Evolutionary conservation across 2,329 filamentous ascomycete species (phyloP).

Genomic region (Diaporthe sp.): DNA sequence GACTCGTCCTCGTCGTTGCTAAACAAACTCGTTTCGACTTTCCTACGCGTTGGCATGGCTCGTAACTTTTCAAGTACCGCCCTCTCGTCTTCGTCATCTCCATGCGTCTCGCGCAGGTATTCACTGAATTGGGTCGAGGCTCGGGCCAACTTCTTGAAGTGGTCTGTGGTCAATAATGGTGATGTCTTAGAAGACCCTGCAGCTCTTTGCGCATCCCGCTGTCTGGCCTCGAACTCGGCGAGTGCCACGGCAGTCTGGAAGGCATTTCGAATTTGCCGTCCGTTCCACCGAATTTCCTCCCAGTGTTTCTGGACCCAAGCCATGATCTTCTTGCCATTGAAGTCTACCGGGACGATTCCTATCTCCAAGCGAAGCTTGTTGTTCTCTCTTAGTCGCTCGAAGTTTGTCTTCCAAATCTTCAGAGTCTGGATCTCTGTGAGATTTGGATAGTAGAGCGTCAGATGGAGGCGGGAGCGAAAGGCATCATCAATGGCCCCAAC

Average conservation of each 20-base stretch:
- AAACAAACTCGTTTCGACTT: neutral
- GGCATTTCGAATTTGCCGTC: slow-evolving; percentile 15
- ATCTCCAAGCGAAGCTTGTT: slow-evolving; percentile 21
- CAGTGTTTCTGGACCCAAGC: neutral
- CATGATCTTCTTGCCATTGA: neutral
- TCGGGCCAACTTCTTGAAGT: neutral
- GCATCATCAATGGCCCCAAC: slow-evolving; percentile 58
- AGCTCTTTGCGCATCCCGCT: fast-evolving
- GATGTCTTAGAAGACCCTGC: neutral
- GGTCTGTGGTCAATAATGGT: neutral
- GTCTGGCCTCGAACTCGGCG: neutral
- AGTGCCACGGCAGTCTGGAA: slow-evolving; percentile 15
- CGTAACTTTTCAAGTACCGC: neutral
- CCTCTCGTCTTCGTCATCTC: neutral
- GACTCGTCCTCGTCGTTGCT: neutral
- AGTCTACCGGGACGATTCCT: neutral
- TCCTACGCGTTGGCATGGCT: neutral
- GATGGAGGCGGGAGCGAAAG: slow-evolving; percentile 55
- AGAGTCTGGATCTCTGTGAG: slow-evolving; percentile 42
- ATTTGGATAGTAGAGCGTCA: slow-evolving; percentile 52
- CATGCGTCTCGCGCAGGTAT: slow-evolving; percentile 9
- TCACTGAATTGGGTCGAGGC: slow-evolving; percentile 5
- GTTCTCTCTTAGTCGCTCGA: slow-evolving; percentile 11
- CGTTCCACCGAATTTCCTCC: neutral
- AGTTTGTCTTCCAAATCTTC: slow-evolving; percentile 42